Conservation (phyloP, 2,329 filamentous ascomycete species). For the Fusarium ramigenum region DNA sequence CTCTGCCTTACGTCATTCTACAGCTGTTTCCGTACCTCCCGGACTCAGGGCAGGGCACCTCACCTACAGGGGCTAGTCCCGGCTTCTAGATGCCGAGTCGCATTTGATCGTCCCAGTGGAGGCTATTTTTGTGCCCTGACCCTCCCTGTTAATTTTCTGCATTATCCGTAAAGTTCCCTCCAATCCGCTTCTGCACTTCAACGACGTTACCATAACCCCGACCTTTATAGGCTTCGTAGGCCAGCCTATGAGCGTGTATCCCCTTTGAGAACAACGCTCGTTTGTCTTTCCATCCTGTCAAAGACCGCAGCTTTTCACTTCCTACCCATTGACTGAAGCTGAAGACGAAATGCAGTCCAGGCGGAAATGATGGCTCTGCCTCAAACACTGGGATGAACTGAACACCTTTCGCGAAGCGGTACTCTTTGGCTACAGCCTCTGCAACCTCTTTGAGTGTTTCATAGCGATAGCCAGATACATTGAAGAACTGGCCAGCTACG, state of each 20-base stretch:
- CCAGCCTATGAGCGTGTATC: constrained; percentile 48
- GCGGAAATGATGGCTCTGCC: constrained; percentile 29
- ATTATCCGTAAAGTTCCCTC: not conserved
- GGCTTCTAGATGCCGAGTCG: not conserved
- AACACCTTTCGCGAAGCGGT: constrained; percentile 48
- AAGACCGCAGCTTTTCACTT: constrained; percentile 51
- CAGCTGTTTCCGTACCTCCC: not conserved
- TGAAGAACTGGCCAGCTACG: constrained; percentile 54
- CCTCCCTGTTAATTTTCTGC: not conserved
- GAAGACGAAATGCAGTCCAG: constrained; percentile 41
- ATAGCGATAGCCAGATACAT: constrained; percentile 56
- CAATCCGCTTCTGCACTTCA: constrained; percentile 20
- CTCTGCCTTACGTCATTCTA: not conserved
- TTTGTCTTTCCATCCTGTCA: constrained; percentile 54
- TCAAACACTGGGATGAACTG: constrained; percentile 37
- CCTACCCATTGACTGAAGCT: constrained; percentile 55
- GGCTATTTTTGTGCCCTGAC: not conserved
- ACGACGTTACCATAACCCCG: constrained; percentile 23
- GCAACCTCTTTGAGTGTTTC: constrained; percentile 55
- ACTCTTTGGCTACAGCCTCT: constrained; percentile 51
- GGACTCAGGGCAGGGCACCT: not conserved
- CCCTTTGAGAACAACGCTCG: constrained; percentile 51
- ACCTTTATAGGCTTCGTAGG: constrained; percentile 48
- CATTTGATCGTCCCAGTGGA: not conserved
- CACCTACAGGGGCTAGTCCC: not conserved